Evolutionary conservation across 108 stramenopile species (phyloP).

Genomic region (Cyclostephanos invisitatus): DNA sequence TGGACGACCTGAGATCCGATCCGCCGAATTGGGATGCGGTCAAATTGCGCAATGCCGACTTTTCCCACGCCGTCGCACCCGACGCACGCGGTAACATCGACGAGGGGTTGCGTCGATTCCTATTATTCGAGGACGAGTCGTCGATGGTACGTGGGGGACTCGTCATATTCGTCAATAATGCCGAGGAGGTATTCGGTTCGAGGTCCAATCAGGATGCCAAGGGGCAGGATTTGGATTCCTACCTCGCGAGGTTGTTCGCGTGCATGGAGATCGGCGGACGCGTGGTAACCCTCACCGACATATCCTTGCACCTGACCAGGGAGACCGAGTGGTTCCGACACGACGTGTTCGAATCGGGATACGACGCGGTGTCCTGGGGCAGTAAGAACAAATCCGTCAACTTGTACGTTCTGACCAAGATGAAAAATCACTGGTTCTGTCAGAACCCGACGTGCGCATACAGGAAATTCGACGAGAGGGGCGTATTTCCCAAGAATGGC

Average conservation of each 20-base stretch:
- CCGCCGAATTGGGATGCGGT: conserved; percentile 13
- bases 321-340: conserved; percentile 22
- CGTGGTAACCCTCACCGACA: conserved; percentile 24
- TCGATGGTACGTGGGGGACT: conserved; percentile 16
- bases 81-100: neutral
- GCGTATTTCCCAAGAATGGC: neutral
- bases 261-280: conserved; percentile 33
- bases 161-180: conserved; percentile 34
- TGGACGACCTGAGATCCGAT: conserved; percentile 8
- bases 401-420: neutral
- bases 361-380: conserved; percentile 5
- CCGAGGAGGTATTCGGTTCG: conserved; percentile 21
- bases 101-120: conserved; percentile 9
- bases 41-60: conserved; percentile 7
- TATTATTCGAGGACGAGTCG: conserved; percentile 20
- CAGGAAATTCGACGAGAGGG: neutral
- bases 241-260: conserved; percentile 24
- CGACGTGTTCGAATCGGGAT: conserved; percentile 16
- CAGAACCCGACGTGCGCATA: neutral
- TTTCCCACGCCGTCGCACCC: conserved; percentile 14
- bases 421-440: neutral
- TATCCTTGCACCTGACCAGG: conserved; percentile 11
- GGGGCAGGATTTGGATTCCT: conserved; percentile 13
- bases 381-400: conserved; percentile 6
- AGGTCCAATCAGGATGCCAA: conserved; percentile 17